These are phyloP conservation scores for Tricholoma bakamatsutake DNA, from an alignment of 768 basidiomycete species.

Conservation along the genomic window DNA sequence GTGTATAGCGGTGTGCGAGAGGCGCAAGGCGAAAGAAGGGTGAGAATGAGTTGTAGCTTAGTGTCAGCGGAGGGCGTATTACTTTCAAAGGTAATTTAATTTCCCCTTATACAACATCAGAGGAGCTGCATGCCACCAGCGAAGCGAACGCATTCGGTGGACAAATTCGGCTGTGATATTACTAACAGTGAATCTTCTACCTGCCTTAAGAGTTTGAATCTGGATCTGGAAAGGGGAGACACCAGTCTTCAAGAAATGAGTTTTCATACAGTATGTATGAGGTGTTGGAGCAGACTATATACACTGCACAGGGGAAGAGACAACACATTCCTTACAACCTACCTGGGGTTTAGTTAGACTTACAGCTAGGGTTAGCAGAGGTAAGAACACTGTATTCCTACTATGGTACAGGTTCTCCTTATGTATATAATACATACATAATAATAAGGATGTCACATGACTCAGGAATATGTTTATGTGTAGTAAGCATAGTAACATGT, in stretches of 20 bases:
- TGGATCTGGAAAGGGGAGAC: constrained; percentile 39
- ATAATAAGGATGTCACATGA: too few relatives aligned
- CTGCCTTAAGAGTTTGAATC: constrained; percentile 41
- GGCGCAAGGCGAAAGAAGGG: constrained; percentile 52
- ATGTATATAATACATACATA: too few relatives aligned
- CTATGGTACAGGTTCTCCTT: too few relatives aligned
- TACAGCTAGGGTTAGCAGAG: too few relatives aligned
- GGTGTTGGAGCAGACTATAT: too few relatives aligned
- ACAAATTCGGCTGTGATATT: constrained; percentile 54
- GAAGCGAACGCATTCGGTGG: constrained; percentile 39
- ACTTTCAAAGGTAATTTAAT: constrained; percentile 49
- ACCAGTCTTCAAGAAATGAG: constrained; percentile 45
- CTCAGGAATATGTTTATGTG: too few relatives aligned
- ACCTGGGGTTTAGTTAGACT: too few relatives aligned
- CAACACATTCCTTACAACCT: too few relatives aligned
- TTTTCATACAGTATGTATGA: too few relatives aligned
- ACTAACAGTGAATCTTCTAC: constrained; percentile 47
- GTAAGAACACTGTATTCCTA: too few relatives aligned
- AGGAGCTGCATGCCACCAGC: not conserved
- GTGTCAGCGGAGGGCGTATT: constrained; percentile 28
- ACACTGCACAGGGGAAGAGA: too few relatives aligned
- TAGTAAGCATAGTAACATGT: too few relatives aligned
- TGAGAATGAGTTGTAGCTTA: constrained; percentile 26
- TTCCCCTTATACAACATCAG: constrained; percentile 28
- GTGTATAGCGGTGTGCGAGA: constrained; percentile 50